Evolutionary conservation across 805 yeast species (phyloP).

Genomic region (Saccharomycopsis malanga): DNA sequence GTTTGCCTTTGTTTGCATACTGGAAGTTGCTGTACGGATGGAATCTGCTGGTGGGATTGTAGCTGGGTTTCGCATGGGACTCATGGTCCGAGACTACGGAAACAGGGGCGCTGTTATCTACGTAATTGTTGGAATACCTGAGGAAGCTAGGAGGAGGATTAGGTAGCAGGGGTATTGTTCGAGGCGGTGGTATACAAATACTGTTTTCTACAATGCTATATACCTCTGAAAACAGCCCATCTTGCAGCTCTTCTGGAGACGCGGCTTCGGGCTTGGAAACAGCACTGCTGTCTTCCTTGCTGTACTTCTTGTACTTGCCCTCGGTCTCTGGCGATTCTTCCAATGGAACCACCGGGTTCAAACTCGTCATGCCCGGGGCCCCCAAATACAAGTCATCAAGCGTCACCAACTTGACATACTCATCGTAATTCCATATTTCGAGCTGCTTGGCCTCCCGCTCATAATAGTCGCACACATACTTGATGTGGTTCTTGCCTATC

Average conservation of each 20-base stretch:
- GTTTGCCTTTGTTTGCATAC: too few species aligned
- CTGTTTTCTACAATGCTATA: neutral
- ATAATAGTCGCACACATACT: constrained; percentile 67
- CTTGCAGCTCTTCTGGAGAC: neutral
- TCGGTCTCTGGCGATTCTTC: neutral
- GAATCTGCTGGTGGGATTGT: too few species aligned
- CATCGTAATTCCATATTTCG: constrained; percentile 23
- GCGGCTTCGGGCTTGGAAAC: neutral
- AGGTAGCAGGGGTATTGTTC: constrained; percentile 17
- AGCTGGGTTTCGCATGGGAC: too few species aligned
- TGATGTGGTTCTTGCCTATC: constrained; percentile 68
- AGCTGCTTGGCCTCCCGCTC: constrained; percentile 32
- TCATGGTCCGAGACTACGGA: too few species aligned
- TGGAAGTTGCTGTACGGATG: too few species aligned
- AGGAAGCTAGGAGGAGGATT: constrained; percentile 21
- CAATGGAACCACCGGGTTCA: neutral
- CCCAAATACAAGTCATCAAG: constrained; percentile 30
- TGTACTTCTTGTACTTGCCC: neutral
- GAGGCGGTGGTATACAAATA: constrained; percentile 15
- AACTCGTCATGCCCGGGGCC: constrained; percentile 2
- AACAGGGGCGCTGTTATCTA: too few species aligned
- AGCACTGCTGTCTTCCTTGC: neutral
- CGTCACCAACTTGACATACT: constrained; percentile 33
- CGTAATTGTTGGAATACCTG: constrained; percentile 5
- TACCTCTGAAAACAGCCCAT: neutral